Conservation (phyloP, 345 rosid genomes). For the Salix dunnii region DNA sequence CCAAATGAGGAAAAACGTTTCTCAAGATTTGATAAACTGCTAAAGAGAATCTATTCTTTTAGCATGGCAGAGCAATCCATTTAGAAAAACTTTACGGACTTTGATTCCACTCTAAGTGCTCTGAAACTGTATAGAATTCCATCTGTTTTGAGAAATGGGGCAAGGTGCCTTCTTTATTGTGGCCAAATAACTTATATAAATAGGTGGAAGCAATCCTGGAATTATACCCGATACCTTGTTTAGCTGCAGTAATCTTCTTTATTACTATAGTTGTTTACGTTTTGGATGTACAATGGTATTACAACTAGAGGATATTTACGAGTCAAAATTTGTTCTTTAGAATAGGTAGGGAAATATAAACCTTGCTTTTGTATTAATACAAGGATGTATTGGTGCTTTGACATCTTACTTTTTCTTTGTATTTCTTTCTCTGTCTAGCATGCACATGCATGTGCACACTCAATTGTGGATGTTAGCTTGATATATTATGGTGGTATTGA, state of each 20-base stretch:
- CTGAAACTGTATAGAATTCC: not conserved
- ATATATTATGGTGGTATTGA: not conserved
- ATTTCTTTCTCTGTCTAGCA: not conserved
- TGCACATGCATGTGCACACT: not conserved
- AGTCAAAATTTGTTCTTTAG: too few species aligned
- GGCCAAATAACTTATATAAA: not conserved
- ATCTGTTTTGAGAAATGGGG: not conserved
- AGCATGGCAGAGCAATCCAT: not conserved
- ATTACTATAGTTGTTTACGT: not conserved
- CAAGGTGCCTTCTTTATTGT: not conserved
- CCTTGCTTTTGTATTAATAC: not conserved
- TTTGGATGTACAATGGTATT: too few species aligned
- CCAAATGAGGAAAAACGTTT: not conserved
- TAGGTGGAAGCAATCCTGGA: not conserved
- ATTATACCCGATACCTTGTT: not conserved
- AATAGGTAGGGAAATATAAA: not conserved
- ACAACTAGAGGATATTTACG: too few species aligned
- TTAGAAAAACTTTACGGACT: not conserved
- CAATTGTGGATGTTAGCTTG: not conserved
- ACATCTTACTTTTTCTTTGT: not conserved
- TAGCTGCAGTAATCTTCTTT: not conserved
- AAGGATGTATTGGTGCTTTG: not conserved
- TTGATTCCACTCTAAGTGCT: not conserved
- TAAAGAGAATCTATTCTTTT: not conserved
- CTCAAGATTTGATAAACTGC: too few species aligned